These are phyloP conservation scores for Fomitopsis betulina DNA, from an alignment of 1,284 basidiomycete genomes.

Conservation along the genomic window DNA sequence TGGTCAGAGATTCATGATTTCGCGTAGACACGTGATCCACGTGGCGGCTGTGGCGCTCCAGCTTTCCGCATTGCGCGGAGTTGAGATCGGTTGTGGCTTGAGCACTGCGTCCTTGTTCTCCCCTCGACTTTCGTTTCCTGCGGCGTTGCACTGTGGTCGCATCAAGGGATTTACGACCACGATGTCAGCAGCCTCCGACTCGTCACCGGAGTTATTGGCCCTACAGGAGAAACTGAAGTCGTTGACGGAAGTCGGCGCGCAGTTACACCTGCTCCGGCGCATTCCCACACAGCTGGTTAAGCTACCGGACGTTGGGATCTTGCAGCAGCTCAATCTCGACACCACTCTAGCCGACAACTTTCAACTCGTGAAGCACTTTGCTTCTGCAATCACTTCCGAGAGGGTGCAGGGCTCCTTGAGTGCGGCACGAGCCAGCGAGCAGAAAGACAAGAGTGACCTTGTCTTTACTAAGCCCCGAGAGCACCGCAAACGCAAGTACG, in stretches of 20 bases:
- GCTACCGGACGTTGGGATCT: slow-evolving; percentile 8
- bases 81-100: no score
- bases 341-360: slow-evolving; percentile 18
- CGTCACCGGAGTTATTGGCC: neutral
- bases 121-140: neutral
- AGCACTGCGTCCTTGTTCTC: neutral
- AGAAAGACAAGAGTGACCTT: slow-evolving; percentile 43
- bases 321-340: slow-evolving; percentile 6
- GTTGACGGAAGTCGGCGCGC: slow-evolving; percentile 40
- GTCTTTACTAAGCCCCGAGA: slow-evolving; percentile 39
- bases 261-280: slow-evolving; percentile 39
- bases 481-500: slow-evolving; percentile 48
- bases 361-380: slow-evolving; percentile 39
- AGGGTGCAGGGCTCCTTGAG: slow-evolving; percentile 50
- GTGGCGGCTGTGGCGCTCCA: no score
- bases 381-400: slow-evolving; percentile 40
- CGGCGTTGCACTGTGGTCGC: neutral
- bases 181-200: neutral
- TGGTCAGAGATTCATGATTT: no score
- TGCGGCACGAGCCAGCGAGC: slow-evolving; percentile 46
- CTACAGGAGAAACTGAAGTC: slow-evolving; percentile 18
- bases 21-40: no score
- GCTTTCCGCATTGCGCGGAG: no score
- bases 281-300: slow-evolving; percentile 39
- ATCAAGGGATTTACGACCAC: neutral